Base-by-base conservation (phyloP, 768 basidiomycete species). In the Boletus edulis region DNA sequence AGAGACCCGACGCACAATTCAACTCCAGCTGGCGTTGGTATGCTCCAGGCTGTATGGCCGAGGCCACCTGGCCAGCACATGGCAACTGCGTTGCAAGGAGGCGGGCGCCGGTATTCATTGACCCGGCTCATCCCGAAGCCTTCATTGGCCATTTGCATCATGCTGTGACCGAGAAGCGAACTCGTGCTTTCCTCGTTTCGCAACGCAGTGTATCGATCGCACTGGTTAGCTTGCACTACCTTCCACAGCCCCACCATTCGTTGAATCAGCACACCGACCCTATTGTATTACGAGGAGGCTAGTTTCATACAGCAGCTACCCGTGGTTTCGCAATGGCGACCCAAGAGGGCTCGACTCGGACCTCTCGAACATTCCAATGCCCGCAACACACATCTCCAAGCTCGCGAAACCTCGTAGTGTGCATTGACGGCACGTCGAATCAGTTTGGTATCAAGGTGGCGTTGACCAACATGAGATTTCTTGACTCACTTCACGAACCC, bases 351-450 rank as follows among this genome's bases (percentile, higher is more conserved):
- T 46, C 32, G 22, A 51, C 40, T 48, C 58, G 39, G 2, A 42
- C 14, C n/a, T 34, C 50, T 40, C 54, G 43, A 38, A 35, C 24
- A 0, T 59, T 39, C 50, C 43, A 38, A 31, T 65, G 62, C 48
- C 17, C 34, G 0, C 31, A 55, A 13, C 22, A 11, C 3, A 42
- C n/a, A 32, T n/a, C 55, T 5, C 11, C 44, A 10, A 46, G 14
- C 32, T 58, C 50, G 1, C 52, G 65, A 29, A 67, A 60, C 29
- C 63, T 67, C 35, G 58, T 67, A 0, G 67, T 77, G 40, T 74
- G 73, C 58, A 70, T 76, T 18, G 76, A 76, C 34, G 76, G 76
- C 17, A 77, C 75, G 3, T 67, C 72, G 1, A 76, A 77, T 46
- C 70, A 71, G 38, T 75, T 74, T 54, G 68, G 76, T 3, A 54